These are phyloP conservation scores for Scopulariopsis brevicaulis DNA, from an alignment of 2,329 filamentous ascomycete species.

Conservation along the genomic window DNA sequence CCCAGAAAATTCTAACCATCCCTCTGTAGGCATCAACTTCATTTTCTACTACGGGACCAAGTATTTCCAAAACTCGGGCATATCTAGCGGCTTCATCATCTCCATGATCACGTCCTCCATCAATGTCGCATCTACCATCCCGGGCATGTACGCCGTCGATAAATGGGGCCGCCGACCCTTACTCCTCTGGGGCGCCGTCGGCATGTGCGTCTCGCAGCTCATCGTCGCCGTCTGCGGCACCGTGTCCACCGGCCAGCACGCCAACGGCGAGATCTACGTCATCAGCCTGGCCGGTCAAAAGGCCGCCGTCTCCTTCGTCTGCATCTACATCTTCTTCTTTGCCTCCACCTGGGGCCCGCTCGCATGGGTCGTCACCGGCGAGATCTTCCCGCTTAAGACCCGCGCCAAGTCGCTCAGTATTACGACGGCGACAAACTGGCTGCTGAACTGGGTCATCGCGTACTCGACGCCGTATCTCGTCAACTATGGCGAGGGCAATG, in stretches of 20 bases:
- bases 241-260: conserved; percentile 29
- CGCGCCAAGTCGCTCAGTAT: conserved; percentile 67
- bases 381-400: conserved; percentile 59
- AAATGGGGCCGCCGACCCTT: conserved; percentile 66
- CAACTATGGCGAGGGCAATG: conserved; percentile 51
- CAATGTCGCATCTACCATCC: conserved; percentile 68
- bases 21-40: conserved; percentile 47
- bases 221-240: conserved; percentile 54
- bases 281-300: conserved; percentile 39
- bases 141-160: conserved; percentile 58
- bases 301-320: conserved; percentile 53
- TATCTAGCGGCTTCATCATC: conserved; percentile 55
- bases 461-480: conserved; percentile 77
- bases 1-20: too few relatives aligned
- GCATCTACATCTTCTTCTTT: conserved; percentile 70
- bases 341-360: conserved; percentile 69
- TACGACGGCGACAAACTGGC: conserved; percentile 68
- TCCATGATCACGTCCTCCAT: conserved; percentile 66
- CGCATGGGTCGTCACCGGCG: conserved; percentile 62
- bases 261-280: conserved; percentile 9
- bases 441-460: conserved; percentile 69
- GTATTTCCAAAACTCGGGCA: conserved; percentile 52
- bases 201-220: conserved; percentile 60
- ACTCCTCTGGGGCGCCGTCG: conserved; percentile 60
- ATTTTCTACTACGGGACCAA: conserved; percentile 69